Evolutionary conservation across 441 rosid species (phyloP).

Genomic region (Syzygium malaccense): DNA sequence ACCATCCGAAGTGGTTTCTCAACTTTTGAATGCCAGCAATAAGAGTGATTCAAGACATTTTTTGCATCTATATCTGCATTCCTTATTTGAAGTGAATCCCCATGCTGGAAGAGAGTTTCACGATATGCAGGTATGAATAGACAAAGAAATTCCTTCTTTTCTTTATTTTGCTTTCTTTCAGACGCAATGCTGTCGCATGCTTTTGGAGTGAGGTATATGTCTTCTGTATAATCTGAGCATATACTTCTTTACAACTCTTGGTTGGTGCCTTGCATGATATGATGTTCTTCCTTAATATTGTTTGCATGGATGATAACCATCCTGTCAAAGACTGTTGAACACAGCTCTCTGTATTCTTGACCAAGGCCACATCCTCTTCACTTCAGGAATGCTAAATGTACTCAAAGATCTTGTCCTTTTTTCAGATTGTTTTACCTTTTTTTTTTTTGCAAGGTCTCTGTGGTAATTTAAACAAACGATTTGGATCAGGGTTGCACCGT

Average conservation of each 20-base stretch:
- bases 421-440: not conserved
- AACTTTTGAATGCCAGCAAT: constrained; percentile 45
- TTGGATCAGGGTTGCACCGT: not conserved
- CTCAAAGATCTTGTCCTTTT: not conserved
- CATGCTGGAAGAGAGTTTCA: constrained; percentile 89
- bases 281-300: not conserved
- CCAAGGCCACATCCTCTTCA: not conserved
- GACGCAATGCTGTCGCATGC: not conserved
- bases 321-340: not conserved
- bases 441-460: not conserved
- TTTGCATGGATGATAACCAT: not conserved
- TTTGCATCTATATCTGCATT: constrained; percentile 79
- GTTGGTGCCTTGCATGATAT: not conserved
- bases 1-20: constrained; percentile 84
- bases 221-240: not conserved
- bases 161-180: not conserved
- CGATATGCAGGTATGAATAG: constrained; percentile 84
- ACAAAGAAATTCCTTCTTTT: not conserved
- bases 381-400: not conserved
- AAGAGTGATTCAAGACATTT: constrained; percentile 80
- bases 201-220: not conserved
- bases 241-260: not conserved
- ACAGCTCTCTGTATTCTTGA: not conserved
- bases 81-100: constrained; percentile 75
- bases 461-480: not conserved